Percentiles rank a stretch among this genome's conserved stretches.
Evolutionary conservation across 106 monocot species (phyloP).

Genomic region (Ottelia alismoides): DNA sequence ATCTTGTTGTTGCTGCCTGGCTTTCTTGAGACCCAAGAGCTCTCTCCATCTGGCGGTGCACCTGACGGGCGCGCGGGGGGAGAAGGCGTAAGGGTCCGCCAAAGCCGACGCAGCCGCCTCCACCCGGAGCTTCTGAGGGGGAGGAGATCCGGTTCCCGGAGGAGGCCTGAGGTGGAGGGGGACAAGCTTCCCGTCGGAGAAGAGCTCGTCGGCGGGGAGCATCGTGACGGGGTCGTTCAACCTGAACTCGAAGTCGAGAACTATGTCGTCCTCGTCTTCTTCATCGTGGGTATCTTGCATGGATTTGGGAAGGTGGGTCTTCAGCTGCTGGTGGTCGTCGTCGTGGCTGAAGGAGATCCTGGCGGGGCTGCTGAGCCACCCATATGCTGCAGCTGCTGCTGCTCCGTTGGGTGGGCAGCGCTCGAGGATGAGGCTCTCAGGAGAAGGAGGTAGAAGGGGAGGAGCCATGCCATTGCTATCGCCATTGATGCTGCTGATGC

Average conservation of each 20-base stretch:
- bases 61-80: too few species aligned
- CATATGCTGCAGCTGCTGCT: neutral
- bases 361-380: constrained; percentile 40
- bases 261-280: constrained; percentile 2
- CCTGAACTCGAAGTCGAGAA: constrained; percentile 48
- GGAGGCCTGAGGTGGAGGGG: constrained; percentile 34
- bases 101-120: neutral
- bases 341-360: constrained; percentile 45
- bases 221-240: constrained; percentile 34
- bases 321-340: too few species aligned
- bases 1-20: too few species aligned
- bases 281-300: neutral
- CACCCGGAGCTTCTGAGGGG: neutral
- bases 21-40: too few species aligned
- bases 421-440: too few species aligned
- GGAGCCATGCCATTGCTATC: too few species aligned
- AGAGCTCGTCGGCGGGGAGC: constrained; percentile 67
- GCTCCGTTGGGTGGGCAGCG: constrained; percentile 1
- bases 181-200: constrained; percentile 58
- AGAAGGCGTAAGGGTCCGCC: too few species aligned
- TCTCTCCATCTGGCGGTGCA: too few species aligned
- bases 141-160: too few species aligned
- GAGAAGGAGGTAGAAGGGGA: too few species aligned
- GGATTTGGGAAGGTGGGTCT: too few species aligned
- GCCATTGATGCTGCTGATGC: too few species aligned